These are phyloP conservation scores for Amylocarpus encephaloides DNA, from an alignment of 2,329 filamentous ascomycete genomes.

Conservation along the genomic window DNA sequence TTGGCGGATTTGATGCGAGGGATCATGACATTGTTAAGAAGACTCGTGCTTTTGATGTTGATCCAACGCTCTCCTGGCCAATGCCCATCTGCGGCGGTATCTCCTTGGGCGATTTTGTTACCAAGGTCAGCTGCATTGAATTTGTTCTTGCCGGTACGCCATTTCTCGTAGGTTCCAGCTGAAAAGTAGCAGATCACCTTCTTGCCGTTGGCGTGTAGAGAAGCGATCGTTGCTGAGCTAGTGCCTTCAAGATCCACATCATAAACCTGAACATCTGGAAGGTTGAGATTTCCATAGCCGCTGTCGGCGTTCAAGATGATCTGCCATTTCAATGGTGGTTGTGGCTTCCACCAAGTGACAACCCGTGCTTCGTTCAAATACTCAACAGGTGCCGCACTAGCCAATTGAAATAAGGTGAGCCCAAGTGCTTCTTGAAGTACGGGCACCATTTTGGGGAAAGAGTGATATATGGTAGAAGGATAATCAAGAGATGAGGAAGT, in stretches of 20 bases:
- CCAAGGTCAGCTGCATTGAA: conserved; percentile 36
- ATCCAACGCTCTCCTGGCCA: not conserved
- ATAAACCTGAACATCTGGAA: not conserved
- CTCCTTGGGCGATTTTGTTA: not conserved
- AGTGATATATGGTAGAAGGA: too few species aligned
- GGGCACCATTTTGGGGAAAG: too few species aligned
- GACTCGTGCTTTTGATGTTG: not conserved
- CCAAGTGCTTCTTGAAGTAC: too few species aligned
- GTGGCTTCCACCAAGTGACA: not conserved
- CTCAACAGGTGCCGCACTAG: too few species aligned
- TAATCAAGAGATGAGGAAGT: too few species aligned
- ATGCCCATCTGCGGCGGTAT: not conserved
- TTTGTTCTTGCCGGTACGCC: conserved; percentile 45
- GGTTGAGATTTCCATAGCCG: not conserved
- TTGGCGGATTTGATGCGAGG: conserved; percentile 34
- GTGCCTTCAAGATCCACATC: not conserved
- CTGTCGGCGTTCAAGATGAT: not conserved
- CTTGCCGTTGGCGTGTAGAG: conserved; percentile 44
- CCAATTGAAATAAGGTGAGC: too few species aligned
- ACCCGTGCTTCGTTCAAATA: not conserved
- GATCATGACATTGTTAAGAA: not conserved
- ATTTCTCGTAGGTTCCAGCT: conserved; percentile 60
- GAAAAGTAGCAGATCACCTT: conserved; percentile 70
- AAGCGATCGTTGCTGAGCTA: conserved; percentile 30
- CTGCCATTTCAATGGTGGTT: not conserved